phyloP scores from a whole-genome alignment of 1,284 basidiomycete genomes.

The Violaceomyces palustris region DNA sequence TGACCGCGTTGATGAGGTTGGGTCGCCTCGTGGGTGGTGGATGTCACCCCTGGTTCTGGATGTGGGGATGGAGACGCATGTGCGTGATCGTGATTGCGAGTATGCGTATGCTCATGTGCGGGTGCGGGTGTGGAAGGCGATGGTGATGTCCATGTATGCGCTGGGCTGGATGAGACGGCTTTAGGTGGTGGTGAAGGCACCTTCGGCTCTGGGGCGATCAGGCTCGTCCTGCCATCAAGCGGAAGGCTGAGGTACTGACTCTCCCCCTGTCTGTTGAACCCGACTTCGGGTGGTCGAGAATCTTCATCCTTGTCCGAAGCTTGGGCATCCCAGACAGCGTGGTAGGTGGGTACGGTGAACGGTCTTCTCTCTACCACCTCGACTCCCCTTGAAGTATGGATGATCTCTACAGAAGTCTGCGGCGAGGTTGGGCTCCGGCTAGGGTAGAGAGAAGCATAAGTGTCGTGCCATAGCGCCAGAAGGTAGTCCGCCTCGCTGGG shows the following conservation, averaged over 20 bases:
- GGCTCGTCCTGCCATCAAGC: constrained; percentile 74
- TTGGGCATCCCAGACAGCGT: constrained; percentile 67
- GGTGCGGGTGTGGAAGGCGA: too few relatives aligned
- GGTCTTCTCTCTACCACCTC: constrained; percentile 54
- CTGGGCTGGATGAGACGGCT: too few relatives aligned
- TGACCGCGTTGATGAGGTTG: too few relatives aligned
- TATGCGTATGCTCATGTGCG: too few relatives aligned
- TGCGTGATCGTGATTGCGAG: too few relatives aligned
- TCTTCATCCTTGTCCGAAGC: constrained; percentile 6
- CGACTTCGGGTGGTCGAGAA: background rate
- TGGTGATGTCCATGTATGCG: too few relatives aligned
- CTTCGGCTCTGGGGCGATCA: constrained; percentile 64
- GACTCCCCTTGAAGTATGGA: constrained; percentile 40
- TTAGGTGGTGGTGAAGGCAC: constrained; percentile 35
- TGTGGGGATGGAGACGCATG: too few relatives aligned
- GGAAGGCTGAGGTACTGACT: constrained; percentile 75
- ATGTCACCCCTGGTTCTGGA: too few relatives aligned
- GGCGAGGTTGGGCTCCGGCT: constrained; percentile 49
- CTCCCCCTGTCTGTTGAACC: constrained; percentile 54
- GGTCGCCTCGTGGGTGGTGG: too few relatives aligned
- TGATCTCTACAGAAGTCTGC: constrained; percentile 29
- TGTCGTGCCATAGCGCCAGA: constrained; percentile 80
- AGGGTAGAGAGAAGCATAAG: constrained; percentile 82
- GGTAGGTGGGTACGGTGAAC: constrained; percentile 67
- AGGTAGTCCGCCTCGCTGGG: constrained; percentile 63